Evolutionary conservation across 441 rosid genomes (phyloP).

Genomic region (Biscutella laevigata): DNA sequence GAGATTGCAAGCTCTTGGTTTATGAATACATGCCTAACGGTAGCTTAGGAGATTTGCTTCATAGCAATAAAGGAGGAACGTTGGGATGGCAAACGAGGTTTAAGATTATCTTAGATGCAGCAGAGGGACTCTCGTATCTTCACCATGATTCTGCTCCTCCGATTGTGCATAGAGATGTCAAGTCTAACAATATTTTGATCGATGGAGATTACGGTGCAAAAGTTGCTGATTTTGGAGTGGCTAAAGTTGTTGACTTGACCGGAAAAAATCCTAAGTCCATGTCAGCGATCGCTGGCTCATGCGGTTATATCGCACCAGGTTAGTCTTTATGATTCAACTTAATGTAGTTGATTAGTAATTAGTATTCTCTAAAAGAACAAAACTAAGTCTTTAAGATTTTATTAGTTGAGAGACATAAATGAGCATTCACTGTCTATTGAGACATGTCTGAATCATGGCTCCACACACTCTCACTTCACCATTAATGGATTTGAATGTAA

Average conservation of each 20-base stretch:
- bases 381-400: no score
- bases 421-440: conserved; percentile 22
- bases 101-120: conserved; percentile 72
- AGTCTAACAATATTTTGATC: conserved; percentile 82
- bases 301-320: conserved; percentile 99
- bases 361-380: no score
- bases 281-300: conserved; percentile 98
- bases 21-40: no score
- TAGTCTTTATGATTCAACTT: conserved; percentile 9
- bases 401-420: conserved; percentile 26
- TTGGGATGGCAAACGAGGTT: conserved; percentile 79
- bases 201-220: conserved; percentile 79
- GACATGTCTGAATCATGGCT: conserved; percentile 25
- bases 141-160: conserved; percentile 93
- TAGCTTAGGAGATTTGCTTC: conserved; percentile 89
- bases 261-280: conserved; percentile 74
- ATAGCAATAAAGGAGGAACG: conserved; percentile 68
- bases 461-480: conserved; percentile 15
- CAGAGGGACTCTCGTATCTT: conserved; percentile 86
- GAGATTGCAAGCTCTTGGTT: conserved; percentile 87
- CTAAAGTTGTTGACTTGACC: conserved; percentile 62
- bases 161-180: conserved; percentile 92
- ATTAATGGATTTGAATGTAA: conserved; percentile 14
- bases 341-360: background rate
- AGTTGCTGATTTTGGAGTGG: conserved; percentile 93